A percentile compares a stretch with the other conserved stretches of the same genome.
Conservation (phyloP, 495 filamentous ascomycete species). For the Cladorrhinum samala region DNA sequence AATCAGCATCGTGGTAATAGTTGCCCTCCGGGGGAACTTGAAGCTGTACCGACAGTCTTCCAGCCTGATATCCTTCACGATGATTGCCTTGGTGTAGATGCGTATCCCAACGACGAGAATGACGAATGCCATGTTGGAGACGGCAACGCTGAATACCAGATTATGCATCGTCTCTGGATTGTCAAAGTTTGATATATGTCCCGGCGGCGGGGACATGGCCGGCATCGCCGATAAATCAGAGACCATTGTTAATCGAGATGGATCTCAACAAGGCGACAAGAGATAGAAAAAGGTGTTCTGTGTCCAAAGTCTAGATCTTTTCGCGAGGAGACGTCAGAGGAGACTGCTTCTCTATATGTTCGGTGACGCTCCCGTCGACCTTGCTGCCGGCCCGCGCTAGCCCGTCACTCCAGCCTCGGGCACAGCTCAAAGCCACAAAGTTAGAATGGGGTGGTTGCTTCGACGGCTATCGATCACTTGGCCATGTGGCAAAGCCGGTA, state of each 20-base stretch:
- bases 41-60: constrained; percentile 20
- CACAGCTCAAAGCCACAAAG: too few relatives aligned
- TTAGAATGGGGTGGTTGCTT: too few relatives aligned
- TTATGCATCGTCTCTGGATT: constrained; percentile 17
- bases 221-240: constrained; percentile 11
- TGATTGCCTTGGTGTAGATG: constrained; percentile 17
- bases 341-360: too few relatives aligned
- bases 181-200: constrained; percentile 15
- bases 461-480: too few relatives aligned
- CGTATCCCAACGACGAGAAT: constrained; percentile 13
- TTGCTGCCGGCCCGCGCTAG: too few relatives aligned
- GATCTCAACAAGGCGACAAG: not conserved
- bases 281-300: not conserved
- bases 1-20: too few relatives aligned
- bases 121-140: constrained; percentile 17
- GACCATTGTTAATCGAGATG: not conserved
- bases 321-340: too few relatives aligned
- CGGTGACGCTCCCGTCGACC: too few relatives aligned
- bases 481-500: too few relatives aligned
- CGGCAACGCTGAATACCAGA: constrained; percentile 12
- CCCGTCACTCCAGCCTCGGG: too few relatives aligned
- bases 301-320: too few relatives aligned
- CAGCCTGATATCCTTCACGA: constrained; percentile 14
- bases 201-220: constrained; percentile 23
- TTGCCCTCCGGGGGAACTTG: not conserved